Evolutionary conservation across 2,329 filamentous ascomycete species (phyloP), one percentile per base, ranked within the genome.

Genomic region (Bipolaris zeicola): DNA sequence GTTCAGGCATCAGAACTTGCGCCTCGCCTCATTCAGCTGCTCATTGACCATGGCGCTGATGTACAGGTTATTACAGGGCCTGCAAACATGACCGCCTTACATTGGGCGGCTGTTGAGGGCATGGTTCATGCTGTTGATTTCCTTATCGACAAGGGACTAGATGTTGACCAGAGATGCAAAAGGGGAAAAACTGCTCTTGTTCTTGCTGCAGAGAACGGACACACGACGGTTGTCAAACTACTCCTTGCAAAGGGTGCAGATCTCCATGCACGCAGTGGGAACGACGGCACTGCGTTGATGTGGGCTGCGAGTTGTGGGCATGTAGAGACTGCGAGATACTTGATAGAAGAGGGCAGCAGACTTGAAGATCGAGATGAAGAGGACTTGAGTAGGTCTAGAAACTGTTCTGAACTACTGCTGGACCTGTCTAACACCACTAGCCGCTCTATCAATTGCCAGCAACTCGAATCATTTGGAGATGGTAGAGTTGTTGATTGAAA

Each of bases 181-280:
- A 33, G 5, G 8, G 42, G 61, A 61, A 60, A 61, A 18, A 71
- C 64, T n/a, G 57, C 69, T 46, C 24, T 70, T 1, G 49, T 64
- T 22, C 50, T 66, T 7, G 66, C 69, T 3, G 66, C 66, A 16
- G 58, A 62, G 10, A 43, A 44, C 14, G 69, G 69, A 11, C 43
- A 65, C 13, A 26, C 49, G 6, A 52, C 46, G 6, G 39, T 60
- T 33, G 62, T 58, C 10, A 63, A 63, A 36, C 5, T 64, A 1
- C 60, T 71, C 8, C 50, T 66, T 41, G 53, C 59, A 1, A 58
- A 61, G 22, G 67, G 69, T 22, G 67, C 65, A 31, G 51, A 67
- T 8, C 5, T 63, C 14, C n/a, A 60, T n/a, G 46, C 36, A 7
- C 55, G 24, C 45, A 60, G 60, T 47, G 41, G 44, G 1, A 57